These are phyloP conservation scores for Penicillium sp. DNA, from an alignment of 2,329 filamentous ascomycete genomes.

Conservation along the genomic window DNA sequence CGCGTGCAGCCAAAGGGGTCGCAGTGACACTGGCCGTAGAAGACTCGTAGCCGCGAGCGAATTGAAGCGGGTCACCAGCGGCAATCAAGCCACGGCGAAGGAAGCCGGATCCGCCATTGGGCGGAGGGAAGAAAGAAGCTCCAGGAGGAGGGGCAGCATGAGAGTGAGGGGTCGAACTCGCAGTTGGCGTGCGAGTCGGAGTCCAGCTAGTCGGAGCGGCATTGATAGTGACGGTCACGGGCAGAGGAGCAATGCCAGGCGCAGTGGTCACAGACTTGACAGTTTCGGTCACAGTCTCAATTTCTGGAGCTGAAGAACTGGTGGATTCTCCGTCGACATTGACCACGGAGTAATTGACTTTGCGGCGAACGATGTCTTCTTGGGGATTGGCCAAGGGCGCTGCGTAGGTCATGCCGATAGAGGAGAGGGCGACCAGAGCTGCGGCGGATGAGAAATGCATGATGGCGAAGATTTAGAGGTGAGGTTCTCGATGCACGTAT, in stretches of 20 bases:
- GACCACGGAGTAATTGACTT: slow-evolving; percentile 33
- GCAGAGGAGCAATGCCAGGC: slow-evolving; percentile 5
- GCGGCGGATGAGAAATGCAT: slow-evolving; percentile 35
- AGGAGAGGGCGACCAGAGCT: slow-evolving; percentile 31
- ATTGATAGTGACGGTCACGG: slow-evolving; percentile 22
- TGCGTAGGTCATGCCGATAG: slow-evolving; percentile 30
- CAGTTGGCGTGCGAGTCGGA: slow-evolving; percentile 6
- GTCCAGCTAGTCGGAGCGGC: slow-evolving; percentile 18
- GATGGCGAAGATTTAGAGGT: slow-evolving; percentile 10
- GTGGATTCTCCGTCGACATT: slow-evolving; percentile 33
- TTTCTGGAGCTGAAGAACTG: slow-evolving; percentile 19
- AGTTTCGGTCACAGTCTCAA: slow-evolving; percentile 24
- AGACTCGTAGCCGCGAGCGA: slow-evolving; percentile 15
- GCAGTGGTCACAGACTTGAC: slow-evolving; percentile 22
- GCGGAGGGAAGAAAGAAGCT: slow-evolving; percentile 18
- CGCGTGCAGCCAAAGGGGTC: slow-evolving; percentile 15
- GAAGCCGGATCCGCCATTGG: slow-evolving; percentile 12
- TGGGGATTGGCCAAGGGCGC: slow-evolving; percentile 29
- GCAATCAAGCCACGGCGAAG: slow-evolving; percentile 24
- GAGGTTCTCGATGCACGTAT: background rate
- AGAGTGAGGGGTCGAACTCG: slow-evolving; percentile 16
- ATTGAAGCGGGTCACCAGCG: slow-evolving; percentile 19
- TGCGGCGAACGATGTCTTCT: slow-evolving; percentile 29
- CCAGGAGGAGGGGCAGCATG: slow-evolving; percentile 16
- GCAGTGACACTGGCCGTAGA: slow-evolving; percentile 11